These are phyloP conservation scores for Sistotremastrum niveocremeum DNA, from an alignment of 768 basidiomycete genomes.

Conservation along the genomic window DNA sequence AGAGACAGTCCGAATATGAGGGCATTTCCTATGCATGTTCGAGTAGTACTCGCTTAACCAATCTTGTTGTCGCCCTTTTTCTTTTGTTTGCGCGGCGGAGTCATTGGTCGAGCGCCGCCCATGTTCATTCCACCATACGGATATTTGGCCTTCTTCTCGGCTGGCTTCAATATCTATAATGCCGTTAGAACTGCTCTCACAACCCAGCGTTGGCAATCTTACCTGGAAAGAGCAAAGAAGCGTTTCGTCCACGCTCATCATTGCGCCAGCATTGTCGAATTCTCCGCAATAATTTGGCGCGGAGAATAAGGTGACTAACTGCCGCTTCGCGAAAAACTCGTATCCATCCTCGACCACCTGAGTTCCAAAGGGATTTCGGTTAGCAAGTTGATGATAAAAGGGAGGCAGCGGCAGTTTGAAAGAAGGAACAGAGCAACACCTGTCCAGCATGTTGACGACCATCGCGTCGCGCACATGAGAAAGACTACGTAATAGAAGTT, in stretches of 20 bases:
- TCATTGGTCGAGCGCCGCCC: conserved; percentile 60
- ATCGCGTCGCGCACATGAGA: neutral
- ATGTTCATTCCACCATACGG: conserved; percentile 79
- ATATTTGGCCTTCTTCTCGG: conserved; percentile 96
- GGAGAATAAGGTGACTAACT: conserved; percentile 92
- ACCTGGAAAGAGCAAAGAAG: conserved; percentile 97
- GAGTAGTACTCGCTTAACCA: neutral
- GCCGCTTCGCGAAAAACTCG: conserved; percentile 97
- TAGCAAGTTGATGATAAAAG: neutral
- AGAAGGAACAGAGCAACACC: conserved; percentile 2
- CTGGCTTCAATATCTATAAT: conserved; percentile 87
- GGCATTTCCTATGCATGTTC: too few relatives aligned
- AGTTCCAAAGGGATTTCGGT: conserved; percentile 1
- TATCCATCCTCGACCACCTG: conserved; percentile 98
- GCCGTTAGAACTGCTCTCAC: conserved; percentile 3
- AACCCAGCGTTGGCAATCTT: conserved; percentile 12
- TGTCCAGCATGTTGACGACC: neutral
- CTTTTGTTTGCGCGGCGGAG: conserved; percentile 95
- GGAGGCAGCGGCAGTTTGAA: neutral
- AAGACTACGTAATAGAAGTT: conserved; percentile 2
- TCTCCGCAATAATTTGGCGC: conserved; percentile 93
- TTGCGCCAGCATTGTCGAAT: conserved; percentile 98
- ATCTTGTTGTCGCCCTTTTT: conserved; percentile 72
- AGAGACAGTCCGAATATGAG: too few relatives aligned
- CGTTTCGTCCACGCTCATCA: conserved; percentile 99